Base-by-base conservation (phyloP, 2,329 filamentous ascomycete species). In the Neopestalotiopsis clavispora region DNA sequence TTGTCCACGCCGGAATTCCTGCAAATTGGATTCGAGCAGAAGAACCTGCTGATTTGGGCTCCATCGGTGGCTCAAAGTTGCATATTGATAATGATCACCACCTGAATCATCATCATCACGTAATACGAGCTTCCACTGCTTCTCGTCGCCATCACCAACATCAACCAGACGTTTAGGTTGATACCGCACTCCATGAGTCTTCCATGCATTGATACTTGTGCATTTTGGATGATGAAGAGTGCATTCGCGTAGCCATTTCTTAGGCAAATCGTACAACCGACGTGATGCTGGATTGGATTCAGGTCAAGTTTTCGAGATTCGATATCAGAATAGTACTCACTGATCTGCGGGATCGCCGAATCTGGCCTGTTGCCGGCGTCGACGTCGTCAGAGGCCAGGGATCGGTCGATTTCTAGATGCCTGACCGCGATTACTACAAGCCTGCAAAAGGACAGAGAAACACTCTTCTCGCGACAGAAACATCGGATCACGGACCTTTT, bases 61-160 rank as follows among this genome's bases (percentile, higher is more conserved):
- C 67, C 67, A 69, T 17, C 67, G 56, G 32, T 69, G 67, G 52
- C 67, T 69, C 6, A 69, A 32, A 17, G 67, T 69, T 4, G 58
- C 64, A 28, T 40, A 62, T 10, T 32, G 4, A 13, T 49, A 17
- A 2, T 34, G 40, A 17, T 12, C 2, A 30, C 40, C 4, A 56
- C 67, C 28, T 56, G 23, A 23, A 23, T 23, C 23, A 23, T 23
- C 23, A 0, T 28, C 23, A 28, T 5, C n/a, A 6, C 20, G 28
- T 6, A 38, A 1, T 1, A 38, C 34, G 34, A 38, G 34, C 34
- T 38, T 38, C 13, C 4, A 28, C 13, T 7, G 30, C 30, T 17
- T 28, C 34, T 10, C 34, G 6, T 38, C 14, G 5, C 40, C 67
- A 60, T 13, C 9, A 20, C 23, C 61, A n/a, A 68, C 60, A 1